Base-by-base conservation (phyloP, 1,284 basidiomycete species). In the Ceratobasidium sp. region DNA sequence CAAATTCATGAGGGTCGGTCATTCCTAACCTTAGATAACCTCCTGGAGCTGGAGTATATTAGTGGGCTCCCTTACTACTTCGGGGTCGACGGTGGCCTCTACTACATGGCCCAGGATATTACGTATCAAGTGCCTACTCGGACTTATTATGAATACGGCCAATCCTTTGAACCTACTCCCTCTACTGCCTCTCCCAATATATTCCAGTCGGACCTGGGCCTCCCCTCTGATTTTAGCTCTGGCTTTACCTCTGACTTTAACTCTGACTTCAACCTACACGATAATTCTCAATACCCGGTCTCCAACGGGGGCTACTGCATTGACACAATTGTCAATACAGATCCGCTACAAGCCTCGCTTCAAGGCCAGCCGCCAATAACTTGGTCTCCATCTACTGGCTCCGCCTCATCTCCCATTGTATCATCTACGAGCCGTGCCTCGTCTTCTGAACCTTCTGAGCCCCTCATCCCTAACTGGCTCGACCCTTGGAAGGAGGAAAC, bases 401-500 rank as follows among this genome's bases (percentile, higher is more conserved):
- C 50, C 3, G 26, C 64, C n/a, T 23, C 6, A 21, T 65, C 64
- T 1, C 64, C 64, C 21, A 67, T 67, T 32, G 64, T 67, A 21
- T 26, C 64, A n/a, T 23, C 64, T 16, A 26, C 3, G 1, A 67
- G 64, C 28, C 48, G 64, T 23, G 50, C 50, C 16, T 5, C 64
- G 14, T n/a, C 64, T 18, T 67, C 64, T n/a, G 46, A 64, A 39
- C n/a, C 41, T 16, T 23, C n/a, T 16, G 52, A 55, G 50, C 52
- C 52, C 4, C 36, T 67, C 48, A 64, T 50, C 57, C 2, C 57
- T 21, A 30, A 23, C 16, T 18, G 18, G 32, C n/a, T 62, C 21
- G 23, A 48, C 18, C 16, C n/a, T 34, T 64, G 61, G 61, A 64
- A 64, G n/a, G 32, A 34, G 26, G 61, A 64, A 30, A 64, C 46